Evolutionary conservation across 192 early-diverging fungal genomes (phyloP).

Genomic region (Linnemannia elongata): DNA sequence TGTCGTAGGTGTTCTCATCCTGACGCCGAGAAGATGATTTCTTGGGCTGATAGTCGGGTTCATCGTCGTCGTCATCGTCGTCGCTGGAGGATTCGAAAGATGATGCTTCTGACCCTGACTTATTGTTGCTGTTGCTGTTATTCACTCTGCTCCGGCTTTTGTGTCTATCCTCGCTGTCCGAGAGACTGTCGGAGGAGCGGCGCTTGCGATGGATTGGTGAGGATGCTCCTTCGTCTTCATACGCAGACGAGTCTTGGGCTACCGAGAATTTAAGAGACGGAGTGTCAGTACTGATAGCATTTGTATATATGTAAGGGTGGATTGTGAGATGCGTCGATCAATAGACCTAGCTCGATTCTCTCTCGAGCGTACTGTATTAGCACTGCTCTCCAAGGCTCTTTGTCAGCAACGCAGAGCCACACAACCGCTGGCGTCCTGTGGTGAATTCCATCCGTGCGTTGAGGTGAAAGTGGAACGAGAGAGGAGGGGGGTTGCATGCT

Average conservation of each 20-base stretch:
- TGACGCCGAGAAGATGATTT: conserved; percentile 27
- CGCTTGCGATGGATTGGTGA: conserved; percentile 23
- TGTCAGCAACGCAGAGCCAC: not conserved
- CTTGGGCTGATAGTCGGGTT: conserved; percentile 22
- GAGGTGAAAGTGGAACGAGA: not conserved
- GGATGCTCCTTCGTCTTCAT: conserved; percentile 46
- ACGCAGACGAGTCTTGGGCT: conserved; percentile 56
- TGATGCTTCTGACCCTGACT: conserved; percentile 44
- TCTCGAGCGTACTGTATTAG: not conserved
- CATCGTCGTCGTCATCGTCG: conserved; percentile 46
- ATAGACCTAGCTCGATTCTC: not conserved
- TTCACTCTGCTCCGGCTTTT: not conserved
- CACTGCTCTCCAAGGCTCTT: not conserved
- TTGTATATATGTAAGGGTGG: not conserved
- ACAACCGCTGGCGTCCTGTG: not conserved
- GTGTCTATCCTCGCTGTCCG: conserved; percentile 19
- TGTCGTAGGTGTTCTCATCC: conserved; percentile 57
- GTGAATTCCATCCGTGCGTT: not conserved
- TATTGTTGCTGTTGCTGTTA: not conserved
- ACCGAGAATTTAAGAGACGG: not conserved
- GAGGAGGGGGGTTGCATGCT: not conserved
- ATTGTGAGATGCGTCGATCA: not conserved
- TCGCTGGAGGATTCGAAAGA: conserved; percentile 46
- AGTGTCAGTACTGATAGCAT: not conserved
- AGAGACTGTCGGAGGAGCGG: conserved; percentile 14